Conservation (phyloP, 305 asterid species). For the Caryopteris hybrid region DNA sequence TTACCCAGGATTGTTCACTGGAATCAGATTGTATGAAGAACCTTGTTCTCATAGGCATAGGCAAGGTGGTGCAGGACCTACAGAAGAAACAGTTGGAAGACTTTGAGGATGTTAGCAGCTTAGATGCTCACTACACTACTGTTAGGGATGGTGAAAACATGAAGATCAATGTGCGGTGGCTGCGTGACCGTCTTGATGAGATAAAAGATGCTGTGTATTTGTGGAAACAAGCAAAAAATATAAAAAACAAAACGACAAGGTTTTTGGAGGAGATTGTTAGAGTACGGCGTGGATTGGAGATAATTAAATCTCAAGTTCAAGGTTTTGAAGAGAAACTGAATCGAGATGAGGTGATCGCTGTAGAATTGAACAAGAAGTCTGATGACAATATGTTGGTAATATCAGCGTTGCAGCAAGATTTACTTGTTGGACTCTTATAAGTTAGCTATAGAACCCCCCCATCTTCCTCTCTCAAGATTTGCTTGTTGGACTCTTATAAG, state of each 20-base stretch:
- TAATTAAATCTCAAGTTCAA: constrained; percentile 15
- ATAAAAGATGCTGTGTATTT: constrained; percentile 19
- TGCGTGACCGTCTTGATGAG: constrained; percentile 27
- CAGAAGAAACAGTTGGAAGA: constrained; percentile 19
- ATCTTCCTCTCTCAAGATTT: not conserved
- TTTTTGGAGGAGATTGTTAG: not conserved
- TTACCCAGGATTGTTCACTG: constrained; percentile 19
- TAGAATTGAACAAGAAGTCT: constrained; percentile 1
- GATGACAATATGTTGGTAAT: not conserved
- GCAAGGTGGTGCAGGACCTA: constrained; percentile 28
- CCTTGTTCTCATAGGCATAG: constrained; percentile 21
- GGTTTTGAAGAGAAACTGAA: constrained; percentile 10
- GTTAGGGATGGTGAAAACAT: constrained; percentile 25
- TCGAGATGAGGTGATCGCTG: constrained; percentile 9
- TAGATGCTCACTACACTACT: constrained; percentile 19
- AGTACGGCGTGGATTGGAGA: constrained; percentile 18
- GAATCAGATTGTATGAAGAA: constrained; percentile 28
- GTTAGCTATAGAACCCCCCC: not conserved
- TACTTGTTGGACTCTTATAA: constrained; percentile 25
- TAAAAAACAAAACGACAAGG: constrained; percentile 12
- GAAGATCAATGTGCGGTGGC: constrained; percentile 31
- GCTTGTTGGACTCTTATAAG: constrained; percentile 24
- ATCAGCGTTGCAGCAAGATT: not conserved
- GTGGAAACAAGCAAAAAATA: not conserved
- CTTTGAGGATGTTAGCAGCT: constrained; percentile 10